Evolutionary conservation across 257 asterid genomes (phyloP).

Genomic region (Solanum neorickii): DNA sequence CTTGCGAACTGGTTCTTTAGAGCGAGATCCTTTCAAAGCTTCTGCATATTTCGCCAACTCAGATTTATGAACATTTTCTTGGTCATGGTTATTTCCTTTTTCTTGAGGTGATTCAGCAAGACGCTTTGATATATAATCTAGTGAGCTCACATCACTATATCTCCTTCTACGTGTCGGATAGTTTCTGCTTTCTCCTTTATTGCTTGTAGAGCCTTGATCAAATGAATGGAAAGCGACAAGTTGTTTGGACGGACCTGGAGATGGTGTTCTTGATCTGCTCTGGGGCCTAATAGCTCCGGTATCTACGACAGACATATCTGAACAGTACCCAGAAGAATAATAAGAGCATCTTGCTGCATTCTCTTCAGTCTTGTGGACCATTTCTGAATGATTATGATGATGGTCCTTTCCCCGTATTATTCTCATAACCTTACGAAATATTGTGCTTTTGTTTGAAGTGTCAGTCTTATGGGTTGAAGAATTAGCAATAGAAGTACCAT

Average conservation of each 20-base stretch:
- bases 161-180: neutral
- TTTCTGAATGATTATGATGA: slow-evolving; percentile 8
- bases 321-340: slow-evolving; percentile 7
- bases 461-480: slow-evolving; percentile 16
- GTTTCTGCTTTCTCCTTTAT: slow-evolving; percentile 22
- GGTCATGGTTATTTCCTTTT: neutral
- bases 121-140: neutral
- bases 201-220: slow-evolving; percentile 10
- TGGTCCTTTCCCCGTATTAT: slow-evolving; percentile 47
- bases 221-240: slow-evolving; percentile 20
- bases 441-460: slow-evolving; percentile 22
- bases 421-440: slow-evolving; percentile 49
- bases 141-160: neutral
- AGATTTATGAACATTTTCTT: slow-evolving; percentile 26
- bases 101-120: neutral
- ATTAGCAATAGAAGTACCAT: slow-evolving; percentile 24
- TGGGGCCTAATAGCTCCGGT: slow-evolving; percentile 9
- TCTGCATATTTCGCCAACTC: slow-evolving; percentile 74
- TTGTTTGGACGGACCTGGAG: slow-evolving; percentile 25
- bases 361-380: neutral
- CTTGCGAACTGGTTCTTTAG: slow-evolving; percentile 16
- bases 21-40: slow-evolving; percentile 48
- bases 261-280: slow-evolving; percentile 25
- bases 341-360: slow-evolving; percentile 3
- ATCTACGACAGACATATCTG: slow-evolving; percentile 4